Evolutionary conservation across 2,329 filamentous ascomycete species (phyloP).

Genomic region (Fusarium pseudonygamai): DNA sequence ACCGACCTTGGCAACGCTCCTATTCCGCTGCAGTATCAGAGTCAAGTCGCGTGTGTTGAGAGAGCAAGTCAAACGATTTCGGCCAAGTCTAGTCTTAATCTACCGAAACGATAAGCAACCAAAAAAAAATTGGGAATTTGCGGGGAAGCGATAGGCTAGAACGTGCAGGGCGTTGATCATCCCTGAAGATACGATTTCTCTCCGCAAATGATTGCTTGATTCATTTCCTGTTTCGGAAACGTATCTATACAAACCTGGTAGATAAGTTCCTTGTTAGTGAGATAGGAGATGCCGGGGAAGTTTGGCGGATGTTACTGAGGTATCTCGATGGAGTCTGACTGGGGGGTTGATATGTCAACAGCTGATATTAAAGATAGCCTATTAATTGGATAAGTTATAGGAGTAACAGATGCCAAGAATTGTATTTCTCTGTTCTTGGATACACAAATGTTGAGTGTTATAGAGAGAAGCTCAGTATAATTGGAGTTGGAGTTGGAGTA

Average conservation of each 20-base stretch:
- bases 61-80: background rate
- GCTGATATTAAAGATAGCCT: background rate
- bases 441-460: background rate
- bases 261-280: conserved; percentile 12
- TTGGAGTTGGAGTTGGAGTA: background rate
- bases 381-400: background rate
- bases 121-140: conserved; percentile 2
- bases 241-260: conserved; percentile 9
- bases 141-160: conserved; percentile 18
- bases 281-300: background rate
- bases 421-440: background rate
- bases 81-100: conserved; percentile 5
- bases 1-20: background rate
- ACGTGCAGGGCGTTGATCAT: background rate
- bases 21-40: background rate
- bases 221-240: conserved; percentile 13
- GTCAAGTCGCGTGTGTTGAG: background rate
- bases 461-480: background rate
- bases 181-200: background rate
- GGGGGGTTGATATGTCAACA: background rate
- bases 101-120: conserved; percentile 16
- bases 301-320: background rate
- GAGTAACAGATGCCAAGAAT: background rate
- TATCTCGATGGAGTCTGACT: background rate
- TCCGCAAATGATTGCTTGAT: conserved; percentile 10